Evolutionary conservation across 2,329 filamentous ascomycete genomes (phyloP), one percentile per base, ranked within the genome.

Genomic region (Xylaria sp.): DNA sequence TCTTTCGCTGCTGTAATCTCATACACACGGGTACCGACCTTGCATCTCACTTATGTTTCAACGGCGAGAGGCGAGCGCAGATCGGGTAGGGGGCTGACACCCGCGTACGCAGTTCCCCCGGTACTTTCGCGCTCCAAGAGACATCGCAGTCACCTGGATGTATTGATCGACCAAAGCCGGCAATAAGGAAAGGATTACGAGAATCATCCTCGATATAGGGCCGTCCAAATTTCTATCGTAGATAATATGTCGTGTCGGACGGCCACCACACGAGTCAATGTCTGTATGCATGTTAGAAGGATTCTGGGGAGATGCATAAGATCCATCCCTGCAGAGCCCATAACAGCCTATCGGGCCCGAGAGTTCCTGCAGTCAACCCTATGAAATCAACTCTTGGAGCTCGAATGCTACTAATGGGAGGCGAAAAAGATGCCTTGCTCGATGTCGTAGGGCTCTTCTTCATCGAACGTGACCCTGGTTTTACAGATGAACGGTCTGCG

Each of bases 21-120:
- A 58, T 47, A 59, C 58, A 30, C 49, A 54, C 63, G 63, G 63
- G 54, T 63, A 63, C 59, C 59, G 58, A 61, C 63, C 63, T 65
- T 63, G 63, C 63, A 65, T 59, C 56, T 58, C 46, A 54, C 23
- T 51, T 42, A 59, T 59, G 61, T 63, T 61, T 65, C 61, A 63
- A 63, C 54, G 48, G 48, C 49, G 18, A 58, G 16, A 30, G 35
- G 13, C 30, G 50, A 56, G 55, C 54, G 53, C 51, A 63, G 63
- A 59, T 63, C 63, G 60, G 63, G 63, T 64, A 63, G 55, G 63
- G 23, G 63, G 63, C 48, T 63, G 59, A 61, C 58, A 57, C 63
- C 59, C 56, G 58, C 55, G 58, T 49, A 59, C 59, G 56, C 50
- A 61, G 55, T 49, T 30, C 23, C 51, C 55, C 49, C 48, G 44